Evolutionary conservation across 177 flowering plant species (phyloP), one percentile per base, ranked within the genome.

Genomic region (Telopea speciosissima): DNA sequence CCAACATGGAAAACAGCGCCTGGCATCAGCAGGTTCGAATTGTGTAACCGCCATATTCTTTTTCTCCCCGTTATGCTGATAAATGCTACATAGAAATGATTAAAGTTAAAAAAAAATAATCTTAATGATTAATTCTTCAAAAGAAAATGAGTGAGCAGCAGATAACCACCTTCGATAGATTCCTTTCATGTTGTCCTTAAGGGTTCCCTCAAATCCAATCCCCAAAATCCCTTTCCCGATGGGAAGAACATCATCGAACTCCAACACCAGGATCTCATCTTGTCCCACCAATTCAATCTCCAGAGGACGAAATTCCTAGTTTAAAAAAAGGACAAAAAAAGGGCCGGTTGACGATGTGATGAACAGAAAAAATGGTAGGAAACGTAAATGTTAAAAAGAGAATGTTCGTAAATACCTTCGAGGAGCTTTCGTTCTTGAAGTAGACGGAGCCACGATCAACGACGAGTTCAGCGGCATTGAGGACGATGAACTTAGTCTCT

Each of bases 1-100:
- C 99, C 99, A 96, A 67, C 99, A 96, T 5, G 99, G 99, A 72
- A 96, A 93, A 81, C 99, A 96, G 28, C 94, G 81, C 70, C 99
- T 81, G 0, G 97, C 99, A 82, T 96, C 98, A 24, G 88, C 96
- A 0, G 99, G 88, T 76, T 96, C 96, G 42, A 96, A 96, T 76
- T 96, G 98, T 0, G 99, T 96, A 42, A 89, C 96, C 1, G 98
- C 99, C 98, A 96, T 93, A 74, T 90, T 91, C 83, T 84, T 89
- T 86, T 92, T 92, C 84, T 89, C 95, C 24, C 97, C 97, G 71
- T 88, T 83, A 62, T 78, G 78, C 79, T 81, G 91, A 74, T 86
- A 90, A 24, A 86, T 78, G 82, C 98, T 93, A 49, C 49, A 13
- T 13, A 22, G 19, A 60, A 62, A 28, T 23, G n/a, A 60, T 8